A percentile compares a stretch with the other conserved stretches of the same genome.
Conservation (phyloP, 2,329 filamentous ascomycete species). For the Hyphodiscus sp. region DNA sequence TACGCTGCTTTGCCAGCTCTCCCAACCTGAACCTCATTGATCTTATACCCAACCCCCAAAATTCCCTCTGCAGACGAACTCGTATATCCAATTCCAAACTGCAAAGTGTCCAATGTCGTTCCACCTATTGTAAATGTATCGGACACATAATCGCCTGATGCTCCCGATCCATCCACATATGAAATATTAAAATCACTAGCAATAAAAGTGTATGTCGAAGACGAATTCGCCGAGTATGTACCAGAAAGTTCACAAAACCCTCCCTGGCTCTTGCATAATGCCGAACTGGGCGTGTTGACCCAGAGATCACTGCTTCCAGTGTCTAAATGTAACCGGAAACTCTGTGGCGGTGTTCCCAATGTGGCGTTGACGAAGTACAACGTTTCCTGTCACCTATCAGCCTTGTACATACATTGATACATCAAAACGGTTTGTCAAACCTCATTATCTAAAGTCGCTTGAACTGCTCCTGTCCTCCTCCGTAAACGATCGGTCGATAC, state of each 20-base stretch:
- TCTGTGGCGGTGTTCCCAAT: slow-evolving; percentile 55
- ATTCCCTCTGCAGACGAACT: slow-evolving; percentile 63
- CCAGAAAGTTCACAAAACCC: slow-evolving; percentile 55
- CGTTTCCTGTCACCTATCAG: slow-evolving; percentile 41
- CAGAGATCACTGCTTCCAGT: slow-evolving; percentile 65
- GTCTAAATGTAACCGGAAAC: slow-evolving; percentile 54
- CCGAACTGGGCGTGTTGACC: slow-evolving; percentile 60
- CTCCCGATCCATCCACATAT: slow-evolving; percentile 76
- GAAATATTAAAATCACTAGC: slow-evolving; percentile 78
- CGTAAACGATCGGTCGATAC: slow-evolving; percentile 32
- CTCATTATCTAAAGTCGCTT: slow-evolving; percentile 48
- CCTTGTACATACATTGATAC: slow-evolving; percentile 1
- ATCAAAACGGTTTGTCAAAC: slow-evolving; percentile 30
- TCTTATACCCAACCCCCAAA: slow-evolving; percentile 74
- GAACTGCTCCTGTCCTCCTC: slow-evolving; percentile 38
- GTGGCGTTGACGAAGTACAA: slow-evolving; percentile 59
- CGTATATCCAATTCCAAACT: slow-evolving; percentile 68
- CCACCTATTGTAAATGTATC: slow-evolving; percentile 61
- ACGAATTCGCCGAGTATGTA: slow-evolving; percentile 62
- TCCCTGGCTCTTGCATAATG: slow-evolving; percentile 45
- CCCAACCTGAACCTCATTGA: slow-evolving; percentile 70
- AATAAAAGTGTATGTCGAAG: slow-evolving; percentile 69
- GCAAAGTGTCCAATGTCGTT: slow-evolving; percentile 47
- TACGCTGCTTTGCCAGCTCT: slow-evolving; percentile 50
- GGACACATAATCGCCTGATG: slow-evolving; percentile 71